These are phyloP conservation scores for Fusarium pininemorale DNA, from an alignment of 2,329 filamentous ascomycete genomes.

Conservation along the genomic window DNA sequence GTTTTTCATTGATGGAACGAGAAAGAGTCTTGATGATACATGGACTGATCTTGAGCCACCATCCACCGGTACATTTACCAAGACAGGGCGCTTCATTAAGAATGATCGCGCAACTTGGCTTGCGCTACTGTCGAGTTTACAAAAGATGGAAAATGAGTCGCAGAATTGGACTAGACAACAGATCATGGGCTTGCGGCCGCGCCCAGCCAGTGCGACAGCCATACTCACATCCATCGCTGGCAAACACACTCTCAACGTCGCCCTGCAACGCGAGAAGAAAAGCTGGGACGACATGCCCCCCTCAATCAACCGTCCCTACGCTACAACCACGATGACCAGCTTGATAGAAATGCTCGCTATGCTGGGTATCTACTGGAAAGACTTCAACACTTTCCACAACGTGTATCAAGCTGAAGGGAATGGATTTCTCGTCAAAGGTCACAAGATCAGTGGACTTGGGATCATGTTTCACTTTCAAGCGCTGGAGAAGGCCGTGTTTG, in stretches of 20 bases:
- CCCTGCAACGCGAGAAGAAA: conserved; percentile 5
- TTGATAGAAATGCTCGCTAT: conserved; percentile 21
- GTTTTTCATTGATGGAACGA: not conserved
- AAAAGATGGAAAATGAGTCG: conserved; percentile 19
- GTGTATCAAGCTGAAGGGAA: conserved; percentile 17
- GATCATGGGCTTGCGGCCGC: conserved; percentile 8
- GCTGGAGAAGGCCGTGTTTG: conserved; percentile 12
- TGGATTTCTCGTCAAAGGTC: conserved; percentile 2
- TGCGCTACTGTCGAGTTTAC: not conserved
- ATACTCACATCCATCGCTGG: conserved; percentile 11
- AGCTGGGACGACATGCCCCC: conserved; percentile 23
- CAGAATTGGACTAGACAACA: conserved; percentile 21
- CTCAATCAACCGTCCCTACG: conserved; percentile 7
- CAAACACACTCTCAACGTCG: not conserved
- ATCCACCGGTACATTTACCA: not conserved
- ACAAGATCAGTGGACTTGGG: conserved; percentile 13
- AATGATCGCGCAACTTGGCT: conserved; percentile 22
- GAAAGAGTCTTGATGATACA: conserved; percentile 16
- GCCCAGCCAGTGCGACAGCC: not conserved
- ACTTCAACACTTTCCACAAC: conserved; percentile 4
- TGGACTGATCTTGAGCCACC: conserved; percentile 8
- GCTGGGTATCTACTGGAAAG: conserved; percentile 15
- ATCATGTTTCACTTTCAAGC: conserved; percentile 13
- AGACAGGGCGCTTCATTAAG: conserved; percentile 2
- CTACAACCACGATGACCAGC: conserved; percentile 11